Evolutionary conservation across 257 asterid species (phyloP).

Genomic region (Echium plantagineum): DNA sequence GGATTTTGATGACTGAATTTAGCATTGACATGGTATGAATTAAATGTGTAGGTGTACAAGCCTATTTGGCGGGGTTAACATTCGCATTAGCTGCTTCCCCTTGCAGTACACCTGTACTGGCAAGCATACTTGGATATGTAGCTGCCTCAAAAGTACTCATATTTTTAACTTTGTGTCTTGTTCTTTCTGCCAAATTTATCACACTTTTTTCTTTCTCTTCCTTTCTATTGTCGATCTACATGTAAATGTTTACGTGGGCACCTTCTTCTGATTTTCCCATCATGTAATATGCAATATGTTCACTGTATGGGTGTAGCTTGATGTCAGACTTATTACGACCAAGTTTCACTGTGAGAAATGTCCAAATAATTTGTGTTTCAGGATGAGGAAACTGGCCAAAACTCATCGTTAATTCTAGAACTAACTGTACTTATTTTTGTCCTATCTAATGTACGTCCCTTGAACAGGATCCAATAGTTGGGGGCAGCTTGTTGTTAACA

Average conservation of each 20-base stretch:
- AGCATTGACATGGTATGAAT: slow-evolving; percentile 2
- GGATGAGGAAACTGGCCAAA: no score
- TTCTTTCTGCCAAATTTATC: neutral
- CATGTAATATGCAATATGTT: slow-evolving; percentile 53
- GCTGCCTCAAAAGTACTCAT: slow-evolving; percentile 71
- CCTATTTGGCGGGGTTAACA: slow-evolving; percentile 91
- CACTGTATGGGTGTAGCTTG: slow-evolving; percentile 1
- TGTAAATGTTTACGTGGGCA: slow-evolving; percentile 6
- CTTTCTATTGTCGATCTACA: neutral
- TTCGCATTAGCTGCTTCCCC: slow-evolving; percentile 99
- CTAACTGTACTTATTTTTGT: no score
- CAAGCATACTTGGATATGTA: slow-evolving; percentile 84
- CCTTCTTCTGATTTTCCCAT: slow-evolving; percentile 79
- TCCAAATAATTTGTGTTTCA: no score
- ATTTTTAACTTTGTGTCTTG: slow-evolving; percentile 3
- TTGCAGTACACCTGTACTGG: slow-evolving; percentile 87
- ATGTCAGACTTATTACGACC: neutral
- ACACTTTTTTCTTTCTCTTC: neutral
- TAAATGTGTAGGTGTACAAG: slow-evolving; percentile 64
- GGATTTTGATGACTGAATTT: neutral
- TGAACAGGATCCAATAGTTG: slow-evolving; percentile 63
- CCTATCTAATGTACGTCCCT: no score
- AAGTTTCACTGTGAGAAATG: neutral
- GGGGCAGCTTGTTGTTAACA: slow-evolving; percentile 79
- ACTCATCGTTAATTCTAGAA: no score